Conservation (phyloP, 331 rosid genomes). For the Erythrophleum ivorense region DNA sequence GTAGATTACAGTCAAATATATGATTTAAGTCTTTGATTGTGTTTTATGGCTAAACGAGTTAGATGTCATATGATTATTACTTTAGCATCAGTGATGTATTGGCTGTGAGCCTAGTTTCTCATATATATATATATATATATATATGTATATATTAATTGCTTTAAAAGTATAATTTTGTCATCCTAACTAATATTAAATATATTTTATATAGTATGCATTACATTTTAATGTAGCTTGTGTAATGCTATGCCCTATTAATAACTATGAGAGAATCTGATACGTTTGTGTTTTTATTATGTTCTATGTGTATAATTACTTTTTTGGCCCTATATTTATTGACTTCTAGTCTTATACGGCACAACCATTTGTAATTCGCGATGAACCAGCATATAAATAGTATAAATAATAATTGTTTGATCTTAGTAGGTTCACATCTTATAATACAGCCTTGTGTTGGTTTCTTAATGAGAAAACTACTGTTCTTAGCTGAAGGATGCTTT, state of each 20-base stretch:
- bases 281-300: neutral
- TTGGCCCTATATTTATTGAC: neutral
- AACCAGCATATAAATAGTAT: neutral
- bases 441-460: neutral
- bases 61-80: neutral
- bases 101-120: neutral
- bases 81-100: neutral
- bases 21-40: neutral
- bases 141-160: neutral
- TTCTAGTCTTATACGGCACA: neutral
- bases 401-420: constrained; percentile 12
- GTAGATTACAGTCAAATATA: neutral
- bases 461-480: neutral
- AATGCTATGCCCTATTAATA: neutral
- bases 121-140: neutral
- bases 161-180: neutral
- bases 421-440: constrained; percentile 6
- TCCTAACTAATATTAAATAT: neutral
- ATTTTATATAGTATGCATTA: neutral
- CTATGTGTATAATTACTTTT: neutral
- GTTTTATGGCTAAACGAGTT: neutral
- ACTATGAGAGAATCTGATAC: neutral
- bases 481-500: constrained; percentile 4
- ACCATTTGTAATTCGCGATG: neutral
- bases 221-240: neutral